Base-by-base conservation (phyloP, 202 grass and related monocot species). In the Sporobolus alterniflorus region DNA sequence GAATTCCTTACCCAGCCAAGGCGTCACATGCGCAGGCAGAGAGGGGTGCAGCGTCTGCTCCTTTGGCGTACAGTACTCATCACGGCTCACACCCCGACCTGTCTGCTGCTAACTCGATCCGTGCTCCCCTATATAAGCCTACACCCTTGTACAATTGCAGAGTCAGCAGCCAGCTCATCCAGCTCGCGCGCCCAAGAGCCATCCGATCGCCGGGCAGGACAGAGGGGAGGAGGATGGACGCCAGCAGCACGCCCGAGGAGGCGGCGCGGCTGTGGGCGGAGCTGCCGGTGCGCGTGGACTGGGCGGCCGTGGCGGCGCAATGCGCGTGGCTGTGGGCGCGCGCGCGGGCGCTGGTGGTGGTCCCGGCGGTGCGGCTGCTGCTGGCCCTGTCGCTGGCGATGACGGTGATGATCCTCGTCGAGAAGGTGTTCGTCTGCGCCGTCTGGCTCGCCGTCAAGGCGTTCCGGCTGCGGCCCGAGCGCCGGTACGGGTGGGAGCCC, bases 361-460 rank as follows among this genome's bases (percentile, higher is more conserved):
- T 86, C 31, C 94, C 91, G 25, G 69, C 67, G n/a, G 69, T 97
- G 48, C 21, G 75, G 74, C 36, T 81, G 31, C 66, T 84, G 30
- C 10, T 92, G 16, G 3, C 40, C 18, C 3, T 94, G 40, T 94
- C 91, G 43, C 79, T 97, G 42, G 73, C 43, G 32, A 86, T 90
- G 91, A 92, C 91, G 0, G 71, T 91, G 9, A 94, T 92, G 91
- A 90, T 97, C 14, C 82, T 97, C 0, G 12, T 73, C 0, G 94
- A 94, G 89, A 97, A 97, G 90, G 30, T 97, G 1, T 92, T 94
- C 33, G 89, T 97, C 28, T 74, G 82, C 43, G 43, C 52, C 39
- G 84, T 87, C 0, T 87, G 81, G 74, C 49, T 89, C 39, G n/a
- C 14, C 2, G 89, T 90, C 1, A 69, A 78, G 13, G 76, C 80